Evolutionary conservation across 176 grass and related monocot genomes (phyloP).

Genomic region (bread wheat (Triticum aestivum)): IWGSC_CS_RefSeq_v2.1 NC_057807.1:78822308-78822807

Average conservation of each 20-base stretch:
- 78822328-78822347: background rate
- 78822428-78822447: background rate
- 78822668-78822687: slow-evolving; percentile 23
- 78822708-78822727: slow-evolving; percentile 31
- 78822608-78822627: background rate
- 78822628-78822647: background rate
- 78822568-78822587: background rate
- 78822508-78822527: background rate
- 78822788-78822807: slow-evolving; percentile 44
- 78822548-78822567: slow-evolving; percentile 30
- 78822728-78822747: background rate
- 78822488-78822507: background rate
- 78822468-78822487: background rate
- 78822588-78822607: background rate
- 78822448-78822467: slow-evolving; percentile 12
- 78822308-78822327: background rate
- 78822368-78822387: background rate
- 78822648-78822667: background rate
- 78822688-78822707: slow-evolving; percentile 48
- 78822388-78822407: background rate
- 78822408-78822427: background rate
- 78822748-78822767: slow-evolving; percentile 40
- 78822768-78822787: slow-evolving; percentile 26
- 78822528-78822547: background rate
- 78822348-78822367: background rate